Evolutionary conservation across 208 protist species (phyloP).

Genomic region (Angomonas deanei): DNA sequence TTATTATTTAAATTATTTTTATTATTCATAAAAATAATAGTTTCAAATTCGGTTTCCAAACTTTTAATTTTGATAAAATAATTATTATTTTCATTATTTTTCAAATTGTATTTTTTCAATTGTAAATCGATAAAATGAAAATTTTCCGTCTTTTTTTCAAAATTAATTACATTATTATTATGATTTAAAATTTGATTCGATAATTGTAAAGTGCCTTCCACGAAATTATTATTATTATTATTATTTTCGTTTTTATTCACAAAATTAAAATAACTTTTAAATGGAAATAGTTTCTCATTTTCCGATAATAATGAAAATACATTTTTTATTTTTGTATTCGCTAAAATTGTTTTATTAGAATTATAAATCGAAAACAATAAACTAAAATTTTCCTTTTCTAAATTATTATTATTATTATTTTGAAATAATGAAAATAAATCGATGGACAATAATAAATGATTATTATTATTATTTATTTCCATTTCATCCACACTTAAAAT

Average conservation of each 20-base stretch:
- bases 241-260: no score
- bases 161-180: background rate
- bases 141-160: background rate
- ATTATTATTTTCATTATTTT: no score
- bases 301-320: no score
- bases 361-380: background rate
- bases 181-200: background rate
- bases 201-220: no score
- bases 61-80: no score
- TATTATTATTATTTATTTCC: background rate
- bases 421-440: background rate
- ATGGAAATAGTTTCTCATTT: no score
- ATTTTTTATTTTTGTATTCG: background rate
- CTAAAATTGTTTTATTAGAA: background rate
- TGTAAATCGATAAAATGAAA: background rate
- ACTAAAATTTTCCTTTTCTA: background rate
- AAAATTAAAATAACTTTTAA: background rate
- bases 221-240: no score
- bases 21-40: no score
- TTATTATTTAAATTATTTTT: no score
- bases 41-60: no score
- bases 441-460: background rate
- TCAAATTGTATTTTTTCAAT: background rate
- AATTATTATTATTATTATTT: constrained; percentile 1
- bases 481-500: background rate